Evolutionary conservation across 371 early-diverging fungal species (phyloP), one percentile per base, ranked within the genome.

Genomic region (Rhizopus sp.): DNA sequence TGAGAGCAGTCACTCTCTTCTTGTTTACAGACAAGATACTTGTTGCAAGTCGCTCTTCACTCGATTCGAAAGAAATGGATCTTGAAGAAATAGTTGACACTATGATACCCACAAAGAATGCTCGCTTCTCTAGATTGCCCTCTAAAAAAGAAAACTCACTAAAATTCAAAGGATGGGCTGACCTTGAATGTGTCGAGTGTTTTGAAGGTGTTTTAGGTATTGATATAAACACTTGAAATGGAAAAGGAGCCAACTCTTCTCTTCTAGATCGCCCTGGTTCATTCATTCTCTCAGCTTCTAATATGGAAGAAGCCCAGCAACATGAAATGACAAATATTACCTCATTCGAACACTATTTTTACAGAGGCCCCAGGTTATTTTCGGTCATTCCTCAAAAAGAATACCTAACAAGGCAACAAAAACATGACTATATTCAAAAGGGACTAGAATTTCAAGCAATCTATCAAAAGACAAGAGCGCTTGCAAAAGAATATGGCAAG

Each of bases 131-230:
- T 8, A 32, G 17, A 15, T 9, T 53, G 15, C 33, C 33, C 8
- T 39, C 29, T 29, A 53, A 67, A 30, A 46, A 41, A 15, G 53
- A 59, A 32, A 38, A 44, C 16, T 10, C 44, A 8, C 33, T 78
- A 15, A 75, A 69, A 45, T 79, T 79, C 47, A 75, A 68, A 47
- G 79, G 77, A 3, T 80, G 80, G 80, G 64, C 68, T 4, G 80
- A 75, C 56, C 64, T 80, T 35, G 77, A 77, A 41, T 69, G 70
- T 46, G 62, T 77, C 1, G 75, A 77, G 15, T 6, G 77, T 3
- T 72, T 80, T 42, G 63, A 68, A n/a, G 80, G 80, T 17, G 58
- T 69, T 12, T n/a, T 53, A 55, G 74, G 74, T 73, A 61, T 15
- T 34, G 23, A n/a, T 9, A 30, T 9, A n/a, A 13, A 34, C 29